Base-by-base conservation (phyloP, 1,139 yeast genomes). In the Hemisphaericaspora xylanilytica region DNA sequence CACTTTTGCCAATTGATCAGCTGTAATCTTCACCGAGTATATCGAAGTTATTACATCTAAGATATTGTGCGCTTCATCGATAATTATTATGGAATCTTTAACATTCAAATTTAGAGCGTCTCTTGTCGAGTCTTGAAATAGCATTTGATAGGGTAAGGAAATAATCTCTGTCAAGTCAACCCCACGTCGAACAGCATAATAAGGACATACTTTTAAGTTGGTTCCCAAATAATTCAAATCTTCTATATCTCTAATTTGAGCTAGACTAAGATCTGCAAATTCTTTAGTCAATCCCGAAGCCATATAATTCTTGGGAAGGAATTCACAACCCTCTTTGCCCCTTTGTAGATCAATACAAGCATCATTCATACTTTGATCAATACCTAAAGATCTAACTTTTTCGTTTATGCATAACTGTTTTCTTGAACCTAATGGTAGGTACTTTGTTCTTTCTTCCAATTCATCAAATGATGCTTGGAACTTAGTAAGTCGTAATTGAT, bases 1-100 rank as follows among this genome's bases (percentile, higher is more conserved):
- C 1, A 78, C 67, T 6, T 55, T 45, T 4, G 54, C 42, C 10
- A 86, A 63, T 22, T 85, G 90, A 0, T 50, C 40, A 1, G 68
- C 51, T 0, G 84, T 67, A 1, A 90, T 65, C 3, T 75, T 59
- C 1, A 80, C 73, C 0, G 96, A 87, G 51, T 85, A 75, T 45
- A 90, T 65, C 1, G 85, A 67, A 1, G 83, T 76, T 4, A 90
- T 79, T 0, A 90, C 81, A 49, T 89, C 97, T 24, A 89, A 57
- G 30, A 90, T 64, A 55, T 90, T 90, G 56, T 90, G 98, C 0
- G 97, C 97, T 55, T 90, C 98, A 56, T 90, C 98, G 28, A 90
- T 82, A 3, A 92, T 75, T 1, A 92, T 77, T 5, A 90, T 75
- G 0, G 92, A 73, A 43, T 80, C 74, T 37, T 74, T 71, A 12